Base-by-base conservation (phyloP, 352 stramenopile species). In the Phytophthora nicotianae region DNA sequence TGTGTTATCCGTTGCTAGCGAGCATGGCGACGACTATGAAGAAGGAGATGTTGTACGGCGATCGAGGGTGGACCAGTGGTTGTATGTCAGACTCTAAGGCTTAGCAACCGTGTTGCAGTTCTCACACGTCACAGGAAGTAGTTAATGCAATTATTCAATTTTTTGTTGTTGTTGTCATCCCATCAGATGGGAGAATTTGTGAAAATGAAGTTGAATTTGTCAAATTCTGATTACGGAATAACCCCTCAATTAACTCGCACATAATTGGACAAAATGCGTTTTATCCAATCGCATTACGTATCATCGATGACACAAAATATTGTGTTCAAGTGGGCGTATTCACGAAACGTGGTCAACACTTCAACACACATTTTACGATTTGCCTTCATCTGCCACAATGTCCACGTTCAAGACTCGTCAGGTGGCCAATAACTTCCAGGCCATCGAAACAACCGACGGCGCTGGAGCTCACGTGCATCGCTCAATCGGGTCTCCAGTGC, bases 381-480 rank as follows among this genome's bases (percentile, higher is more conserved):
- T 47, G 27, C 43, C 24, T 20, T 50, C 10, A 35, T 19, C 21
- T 41, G 6, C 32, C 20, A 37, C 26, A 1, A 68, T 68, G 60
- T 55, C 66, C 45, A 35, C 21, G 7, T 58, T 68, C 21, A 46
- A 58, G 37, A 47, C 76, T n/a, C 69, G 75, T 23, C 51, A 70
- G 38, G 68, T 86, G 40, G 66, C 68, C 21, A 70, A 70, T 53
- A 73, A 62, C 32, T 86, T 89, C 40, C 50, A 81, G 13, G 71
- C 74, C 2, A 54, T 54, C 8, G 73, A 88, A 38, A 69, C 79
- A 46, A 42, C 16, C 27, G 78, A 88, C 23, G 76, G 75, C 9
- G 76, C 57, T 26, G 77, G 79, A 14, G 81, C 81, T 2, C 60
- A 51, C 8, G 64, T 88, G 37, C 68, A 74, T 16, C 75, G 75